Base-by-base conservation (phyloP, 805 yeast genomes). In the Ogataea paraovalis region DNA sequence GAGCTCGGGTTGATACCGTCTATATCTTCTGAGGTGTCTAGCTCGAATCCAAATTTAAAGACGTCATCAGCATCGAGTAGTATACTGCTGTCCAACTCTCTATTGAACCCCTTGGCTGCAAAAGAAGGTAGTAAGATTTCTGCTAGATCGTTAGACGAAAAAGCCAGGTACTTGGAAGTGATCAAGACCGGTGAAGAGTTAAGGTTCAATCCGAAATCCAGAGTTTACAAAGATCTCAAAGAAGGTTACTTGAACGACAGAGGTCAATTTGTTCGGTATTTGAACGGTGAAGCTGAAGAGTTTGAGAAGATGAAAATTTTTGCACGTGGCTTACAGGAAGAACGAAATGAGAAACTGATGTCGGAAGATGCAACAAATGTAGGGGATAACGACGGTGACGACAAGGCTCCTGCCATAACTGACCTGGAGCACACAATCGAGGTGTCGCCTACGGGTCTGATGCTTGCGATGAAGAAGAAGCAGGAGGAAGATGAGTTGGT, bases 61-160 rank as follows among this genome's bases (percentile, higher is more conserved):
- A 30, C 34, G 12, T 25, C 28, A 25, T 25, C n/a, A n/a, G n/a
- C n/a, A n/a, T n/a, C n/a, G n/a, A n/a, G n/a, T n/a, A n/a, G n/a
- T n/a, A n/a, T n/a, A n/a, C n/a, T n/a, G 10, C 10, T 25, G 28
- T 7, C 6, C 9, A 25, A 25, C 28, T 25, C 10, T 6, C 6
- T 25, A 10, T 25, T 25, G 28, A 52, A 54, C 25, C 42, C 56
- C 3, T 16, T 55, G 7, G 53, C 53, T 2, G 46, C 50, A 13
- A 51, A 44, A 19, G 51, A 57, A 14, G 56, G 49, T 2, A 42
- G 47, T 4, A 75, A 62, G 60, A 70, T 68, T 44, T 63, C 77
- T 8, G 74, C 85, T 0, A 67, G 96, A 42, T 79, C 85, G 28
- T 62, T 91, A 45, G 85, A 82, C 51, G 96, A 89, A 59, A 80